Evolutionary conservation across 768 basidiomycete species (phyloP).

Genomic region (Tulasnella sp.): DNA sequence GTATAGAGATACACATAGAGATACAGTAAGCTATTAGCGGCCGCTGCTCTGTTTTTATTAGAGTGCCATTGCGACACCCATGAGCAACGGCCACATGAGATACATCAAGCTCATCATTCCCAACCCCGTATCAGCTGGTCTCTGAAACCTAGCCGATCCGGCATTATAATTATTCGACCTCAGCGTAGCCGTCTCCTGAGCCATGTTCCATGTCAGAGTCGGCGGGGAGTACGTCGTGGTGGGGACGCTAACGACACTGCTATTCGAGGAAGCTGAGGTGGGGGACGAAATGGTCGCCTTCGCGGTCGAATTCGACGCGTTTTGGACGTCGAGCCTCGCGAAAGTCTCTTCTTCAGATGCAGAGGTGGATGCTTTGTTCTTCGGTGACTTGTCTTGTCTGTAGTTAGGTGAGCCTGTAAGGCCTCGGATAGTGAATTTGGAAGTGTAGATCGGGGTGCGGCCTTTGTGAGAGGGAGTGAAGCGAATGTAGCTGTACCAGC

Average conservation of each 20-base stretch:
- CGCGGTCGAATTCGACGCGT: not conserved
- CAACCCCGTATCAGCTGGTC: not conserved
- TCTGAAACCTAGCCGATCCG: not conserved
- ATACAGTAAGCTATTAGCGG: not conserved
- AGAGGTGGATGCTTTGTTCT: not conserved
- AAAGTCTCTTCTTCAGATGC: not conserved
- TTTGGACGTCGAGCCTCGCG: not conserved
- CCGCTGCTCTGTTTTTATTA: not conserved
- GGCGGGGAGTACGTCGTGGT: not conserved
- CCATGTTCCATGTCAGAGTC: not conserved
- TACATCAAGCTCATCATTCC: not conserved
- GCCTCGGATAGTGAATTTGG: not conserved
- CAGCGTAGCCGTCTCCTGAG: not conserved
- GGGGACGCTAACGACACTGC: not conserved
- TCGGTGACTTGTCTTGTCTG: not conserved
- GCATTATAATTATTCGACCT: not conserved
- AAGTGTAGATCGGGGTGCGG: not conserved
- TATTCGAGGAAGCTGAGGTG: not conserved
- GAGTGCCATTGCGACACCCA: not conserved
- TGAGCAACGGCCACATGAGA: not conserved
- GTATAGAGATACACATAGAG: not conserved
- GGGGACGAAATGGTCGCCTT: not conserved
- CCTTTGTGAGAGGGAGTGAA: not conserved
- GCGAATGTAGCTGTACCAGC: not conserved
- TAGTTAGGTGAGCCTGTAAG: not conserved